Conservation (phyloP, 345 rosid species). For the Camelina sativa region DNA sequence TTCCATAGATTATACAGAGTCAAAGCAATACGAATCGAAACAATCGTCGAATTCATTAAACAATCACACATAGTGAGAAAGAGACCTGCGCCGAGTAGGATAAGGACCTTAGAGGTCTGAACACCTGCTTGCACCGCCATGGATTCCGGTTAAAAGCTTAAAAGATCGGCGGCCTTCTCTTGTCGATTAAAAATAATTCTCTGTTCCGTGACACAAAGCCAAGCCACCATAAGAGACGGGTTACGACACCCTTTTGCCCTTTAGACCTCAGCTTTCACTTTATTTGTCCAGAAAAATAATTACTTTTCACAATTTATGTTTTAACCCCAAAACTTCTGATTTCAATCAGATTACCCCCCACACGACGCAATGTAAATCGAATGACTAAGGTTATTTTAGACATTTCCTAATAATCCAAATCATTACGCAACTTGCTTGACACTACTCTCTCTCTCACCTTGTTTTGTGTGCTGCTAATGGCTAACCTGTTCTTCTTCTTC, state of each 20-base stretch:
- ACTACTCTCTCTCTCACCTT: background rate
- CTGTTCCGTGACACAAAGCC: slow-evolving; percentile 39
- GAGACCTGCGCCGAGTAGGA: slow-evolving; percentile 86
- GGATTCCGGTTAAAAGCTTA: slow-evolving; percentile 30
- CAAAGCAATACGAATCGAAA: slow-evolving; percentile 22
- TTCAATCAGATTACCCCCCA: background rate
- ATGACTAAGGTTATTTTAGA: slow-evolving; percentile 18
- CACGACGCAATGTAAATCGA: slow-evolving; percentile 2
- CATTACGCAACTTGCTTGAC: slow-evolving; percentile 30
- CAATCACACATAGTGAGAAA: background rate
- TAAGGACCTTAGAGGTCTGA: slow-evolving; percentile 77
- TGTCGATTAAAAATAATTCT: slow-evolving; percentile 24
- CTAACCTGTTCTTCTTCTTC: slow-evolving; percentile 16
- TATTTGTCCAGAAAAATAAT: background rate
- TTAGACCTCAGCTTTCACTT: slow-evolving; percentile 31
- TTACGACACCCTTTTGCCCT: slow-evolving; percentile 33
- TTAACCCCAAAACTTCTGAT: slow-evolving; percentile 22
- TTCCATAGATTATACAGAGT: slow-evolving; percentile 16
- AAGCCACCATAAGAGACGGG: slow-evolving; percentile 30
- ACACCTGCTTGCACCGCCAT: slow-evolving; percentile 94
- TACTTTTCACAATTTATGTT: background rate
- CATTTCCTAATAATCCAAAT: slow-evolving; percentile 1
- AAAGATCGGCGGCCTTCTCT: slow-evolving; percentile 20
- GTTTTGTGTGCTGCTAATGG: no score
- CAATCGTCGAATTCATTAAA: slow-evolving; percentile 6